Percentiles rank a stretch among this genome's conserved stretches.
Evolutionary conservation across 441 rosid genomes (phyloP).

Genomic region (Monsonia emarginata): DNA sequence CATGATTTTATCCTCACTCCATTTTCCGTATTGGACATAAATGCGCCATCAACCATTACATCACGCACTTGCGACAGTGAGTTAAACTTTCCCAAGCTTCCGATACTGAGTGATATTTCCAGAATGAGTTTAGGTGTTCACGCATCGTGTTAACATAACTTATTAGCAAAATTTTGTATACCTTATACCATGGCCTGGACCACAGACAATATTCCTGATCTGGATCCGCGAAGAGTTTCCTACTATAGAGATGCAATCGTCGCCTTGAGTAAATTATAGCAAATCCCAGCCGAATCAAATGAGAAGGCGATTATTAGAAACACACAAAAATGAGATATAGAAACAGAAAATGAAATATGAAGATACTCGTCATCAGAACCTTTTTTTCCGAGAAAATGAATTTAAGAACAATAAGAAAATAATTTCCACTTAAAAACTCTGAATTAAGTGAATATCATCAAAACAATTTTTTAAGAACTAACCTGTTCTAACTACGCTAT

Average conservation of each 20-base stretch:
- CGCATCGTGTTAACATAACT: not conserved
- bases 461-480: conserved; percentile 8
- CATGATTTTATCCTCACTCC: conserved; percentile 92
- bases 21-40: conserved; percentile 55
- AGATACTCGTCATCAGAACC: not conserved
- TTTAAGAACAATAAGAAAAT: not conserved
- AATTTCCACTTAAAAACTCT: not conserved
- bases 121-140: conserved; percentile 3
- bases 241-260: conserved; percentile 84
- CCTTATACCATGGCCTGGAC: conserved; percentile 98
- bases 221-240: conserved; percentile 58
- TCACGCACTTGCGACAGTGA: conserved; percentile 46
- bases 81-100: conserved; percentile 76
- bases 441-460: not conserved
- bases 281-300: too few species aligned
- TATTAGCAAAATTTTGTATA: conserved; percentile 17
- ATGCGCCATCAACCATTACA: conserved; percentile 51
- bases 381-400: not conserved
- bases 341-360: too few species aligned
- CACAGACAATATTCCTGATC: conserved; percentile 53
- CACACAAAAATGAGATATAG: not conserved
- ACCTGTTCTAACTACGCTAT: conserved; percentile 63
- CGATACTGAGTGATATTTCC: conserved; percentile 41
- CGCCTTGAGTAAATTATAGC: conserved; percentile 42
- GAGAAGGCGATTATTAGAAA: not conserved